These are phyloP conservation scores for Dendrobium huoshanense DNA, from an alignment of 106 monocot genomes.

Conservation along the genomic window DNA sequence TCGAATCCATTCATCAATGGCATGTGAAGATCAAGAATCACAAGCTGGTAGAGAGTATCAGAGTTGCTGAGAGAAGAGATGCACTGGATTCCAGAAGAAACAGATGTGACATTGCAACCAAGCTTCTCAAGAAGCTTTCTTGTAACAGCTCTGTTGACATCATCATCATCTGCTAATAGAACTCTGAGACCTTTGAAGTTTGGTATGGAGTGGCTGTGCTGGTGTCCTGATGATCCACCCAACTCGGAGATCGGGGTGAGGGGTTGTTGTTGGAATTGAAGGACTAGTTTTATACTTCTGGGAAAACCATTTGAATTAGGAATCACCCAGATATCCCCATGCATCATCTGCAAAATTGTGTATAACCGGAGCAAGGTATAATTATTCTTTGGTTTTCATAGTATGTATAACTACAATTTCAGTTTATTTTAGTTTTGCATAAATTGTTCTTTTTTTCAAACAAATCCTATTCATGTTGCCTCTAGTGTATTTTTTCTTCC, in stretches of 20 bases:
- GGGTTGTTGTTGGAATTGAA: slow-evolving; percentile 35
- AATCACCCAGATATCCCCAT: slow-evolving; percentile 60
- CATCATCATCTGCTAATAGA: slow-evolving; percentile 43
- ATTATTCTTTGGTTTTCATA: no score
- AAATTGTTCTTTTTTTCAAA: no score
- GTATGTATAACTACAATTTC: no score
- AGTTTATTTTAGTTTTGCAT: no score
- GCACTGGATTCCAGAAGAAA: slow-evolving; percentile 39
- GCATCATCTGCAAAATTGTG: slow-evolving; percentile 49
- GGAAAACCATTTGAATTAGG: slow-evolving; percentile 28
- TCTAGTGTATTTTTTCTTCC: no score
- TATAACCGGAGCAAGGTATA: no score
- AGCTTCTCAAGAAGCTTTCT: slow-evolving; percentile 53
- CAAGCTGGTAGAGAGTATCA: slow-evolving; percentile 28
- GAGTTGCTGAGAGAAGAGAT: slow-evolving; percentile 25
- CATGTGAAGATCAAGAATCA: slow-evolving; percentile 46
- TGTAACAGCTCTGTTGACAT: slow-evolving; percentile 38
- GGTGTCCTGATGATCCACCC: slow-evolving; percentile 9
- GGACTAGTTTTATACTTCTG: slow-evolving; percentile 35
- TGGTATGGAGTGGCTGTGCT: slow-evolving; percentile 11
- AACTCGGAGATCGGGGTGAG: slow-evolving; percentile 9
- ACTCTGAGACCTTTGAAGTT: slow-evolving; percentile 46
- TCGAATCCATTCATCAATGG: slow-evolving; percentile 31
- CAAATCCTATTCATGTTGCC: no score
- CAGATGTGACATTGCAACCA: slow-evolving; percentile 41